Conservation (phyloP, 2,329 filamentous ascomycete species). For the Calonectria montana region DNA sequence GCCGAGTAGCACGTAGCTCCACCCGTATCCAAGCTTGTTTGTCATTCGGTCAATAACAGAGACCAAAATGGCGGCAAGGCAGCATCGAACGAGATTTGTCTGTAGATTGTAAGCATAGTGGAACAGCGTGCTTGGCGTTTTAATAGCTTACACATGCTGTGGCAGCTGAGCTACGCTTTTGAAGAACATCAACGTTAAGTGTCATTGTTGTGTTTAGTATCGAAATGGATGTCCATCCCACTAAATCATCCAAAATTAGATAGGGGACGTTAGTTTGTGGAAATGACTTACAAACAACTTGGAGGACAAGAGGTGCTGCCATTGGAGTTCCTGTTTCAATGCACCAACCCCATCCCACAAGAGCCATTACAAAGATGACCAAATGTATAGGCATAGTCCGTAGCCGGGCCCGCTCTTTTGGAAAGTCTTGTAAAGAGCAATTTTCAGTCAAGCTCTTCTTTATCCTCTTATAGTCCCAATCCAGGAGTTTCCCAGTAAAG, state of each 20-base stretch:
- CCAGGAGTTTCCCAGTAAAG: conserved; percentile 44
- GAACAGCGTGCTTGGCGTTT: not conserved
- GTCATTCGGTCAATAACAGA: conserved; percentile 22
- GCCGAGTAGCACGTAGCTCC: conserved; percentile 22
- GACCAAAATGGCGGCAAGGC: conserved; percentile 19
- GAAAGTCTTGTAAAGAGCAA: not conserved
- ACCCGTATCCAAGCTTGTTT: conserved; percentile 15
- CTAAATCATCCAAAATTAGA: not conserved
- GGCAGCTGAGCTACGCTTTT: conserved; percentile 16
- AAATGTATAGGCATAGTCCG: conserved; percentile 17
- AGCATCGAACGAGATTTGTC: conserved; percentile 25
- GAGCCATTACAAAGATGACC: conserved; percentile 14
- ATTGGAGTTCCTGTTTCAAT: conserved; percentile 9
- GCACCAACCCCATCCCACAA: conserved; percentile 21
- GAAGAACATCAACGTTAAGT: conserved; percentile 20
- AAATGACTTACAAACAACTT: conserved; percentile 17
- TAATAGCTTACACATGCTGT: conserved; percentile 18
- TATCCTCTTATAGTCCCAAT: conserved; percentile 21
- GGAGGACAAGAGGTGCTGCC: conserved; percentile 19
- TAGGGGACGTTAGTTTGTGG: not conserved
- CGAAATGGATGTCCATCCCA: conserved; percentile 24
- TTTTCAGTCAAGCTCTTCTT: not conserved
- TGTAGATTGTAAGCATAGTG: not conserved
- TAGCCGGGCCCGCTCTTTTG: conserved; percentile 16
- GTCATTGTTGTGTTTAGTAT: conserved; percentile 26